These are phyloP conservation scores for Pecoramyces ruminantium DNA, from an alignment of 192 early-diverging fungal genomes.

Conservation along the genomic window DNA sequence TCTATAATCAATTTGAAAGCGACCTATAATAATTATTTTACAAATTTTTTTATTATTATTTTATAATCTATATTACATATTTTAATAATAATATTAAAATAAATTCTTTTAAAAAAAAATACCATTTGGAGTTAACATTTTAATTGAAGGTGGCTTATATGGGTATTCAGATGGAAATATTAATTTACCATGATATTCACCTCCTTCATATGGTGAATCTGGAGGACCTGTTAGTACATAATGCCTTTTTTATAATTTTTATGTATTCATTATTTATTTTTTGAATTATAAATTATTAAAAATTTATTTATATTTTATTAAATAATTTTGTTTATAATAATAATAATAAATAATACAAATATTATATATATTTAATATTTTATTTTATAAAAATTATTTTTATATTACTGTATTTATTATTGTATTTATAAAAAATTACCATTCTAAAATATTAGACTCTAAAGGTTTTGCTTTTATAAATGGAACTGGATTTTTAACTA, in stretches of 20 bases:
- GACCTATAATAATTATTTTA: constrained; percentile 25
- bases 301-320: no score
- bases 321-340: no score
- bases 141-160: constrained; percentile 74
- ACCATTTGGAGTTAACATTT: constrained; percentile 56
- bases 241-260: no score
- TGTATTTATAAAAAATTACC: constrained; percentile 39
- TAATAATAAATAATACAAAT: no score
- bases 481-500: constrained; percentile 67
- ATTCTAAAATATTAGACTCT: constrained; percentile 91
- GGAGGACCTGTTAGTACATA: constrained; percentile 91
- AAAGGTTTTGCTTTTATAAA: constrained; percentile 82
- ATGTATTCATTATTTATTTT: no score
- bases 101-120: no score
- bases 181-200: constrained; percentile 90
- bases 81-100: not conserved
- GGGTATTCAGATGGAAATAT: constrained; percentile 90
- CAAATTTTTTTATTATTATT: not conserved
- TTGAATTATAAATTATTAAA: no score
- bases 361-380: no score
- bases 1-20: constrained; percentile 80
- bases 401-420: no score
- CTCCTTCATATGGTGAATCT: constrained; percentile 81
- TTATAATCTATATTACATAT: no score
- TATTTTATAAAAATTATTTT: no score